Conservation (phyloP, 805 yeast genomes). For the Nakazawaea populi region DNA sequence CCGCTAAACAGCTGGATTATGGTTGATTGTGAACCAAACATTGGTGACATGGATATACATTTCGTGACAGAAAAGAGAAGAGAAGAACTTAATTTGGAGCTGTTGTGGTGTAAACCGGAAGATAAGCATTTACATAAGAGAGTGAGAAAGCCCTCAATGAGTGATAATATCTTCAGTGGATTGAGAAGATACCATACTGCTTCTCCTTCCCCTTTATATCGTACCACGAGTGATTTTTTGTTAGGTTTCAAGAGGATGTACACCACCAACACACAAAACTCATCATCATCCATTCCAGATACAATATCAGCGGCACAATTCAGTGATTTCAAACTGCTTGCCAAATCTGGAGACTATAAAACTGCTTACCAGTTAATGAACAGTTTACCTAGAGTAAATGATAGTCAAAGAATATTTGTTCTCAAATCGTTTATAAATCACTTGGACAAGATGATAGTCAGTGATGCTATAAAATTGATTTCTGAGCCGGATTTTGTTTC, state of each 20-base stretch:
- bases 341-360: not conserved
- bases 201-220: not conserved
- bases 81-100: conserved; percentile 61
- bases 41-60: conserved; percentile 64
- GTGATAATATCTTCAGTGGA: conserved; percentile 40
- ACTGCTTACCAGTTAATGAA: not conserved
- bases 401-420: not conserved
- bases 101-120: conserved; percentile 48
- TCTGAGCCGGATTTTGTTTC: not conserved
- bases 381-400: not conserved
- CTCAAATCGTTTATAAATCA: conserved; percentile 1
- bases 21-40: conserved; percentile 64
- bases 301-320: not conserved
- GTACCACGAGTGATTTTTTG: not conserved
- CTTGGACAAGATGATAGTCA: not conserved
- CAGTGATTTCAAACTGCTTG: not conserved
- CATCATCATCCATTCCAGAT: not conserved
- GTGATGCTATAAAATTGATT: not conserved
- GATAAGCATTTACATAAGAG: conserved; percentile 26
- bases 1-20: conserved; percentile 76
- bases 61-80: conserved; percentile 69
- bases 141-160: conserved; percentile 12
- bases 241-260: not conserved
- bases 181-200: conserved; percentile 38
- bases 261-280: not conserved